phyloP scores from a whole-genome alignment of 495 filamentous ascomycete genomes.

The Daldinia loculata region DNA sequence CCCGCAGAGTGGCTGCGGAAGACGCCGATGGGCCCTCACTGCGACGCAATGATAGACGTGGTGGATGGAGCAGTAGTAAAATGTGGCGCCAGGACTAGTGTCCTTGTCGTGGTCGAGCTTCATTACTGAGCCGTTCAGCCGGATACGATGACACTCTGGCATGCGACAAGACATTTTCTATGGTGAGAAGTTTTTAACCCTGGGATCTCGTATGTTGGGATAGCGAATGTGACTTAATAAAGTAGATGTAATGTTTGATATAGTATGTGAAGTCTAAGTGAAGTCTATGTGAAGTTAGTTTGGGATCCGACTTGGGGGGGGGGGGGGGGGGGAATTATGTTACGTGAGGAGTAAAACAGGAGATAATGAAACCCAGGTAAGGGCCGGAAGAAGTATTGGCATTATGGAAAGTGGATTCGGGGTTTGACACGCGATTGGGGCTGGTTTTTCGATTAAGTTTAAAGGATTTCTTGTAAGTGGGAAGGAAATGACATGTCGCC shows the following conservation, averaged over 20 bases:
- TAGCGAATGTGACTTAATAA: slow-evolving; percentile 26
- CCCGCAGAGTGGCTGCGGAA: slow-evolving; percentile 32
- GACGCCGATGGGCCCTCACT: slow-evolving; percentile 22
- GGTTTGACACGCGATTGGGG: background rate
- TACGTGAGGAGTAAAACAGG: background rate
- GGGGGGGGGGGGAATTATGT: background rate
- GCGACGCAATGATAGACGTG: slow-evolving; percentile 33
- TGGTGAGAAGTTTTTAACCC: background rate
- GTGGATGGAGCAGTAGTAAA: slow-evolving; percentile 40
- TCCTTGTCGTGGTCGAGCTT: slow-evolving; percentile 38
- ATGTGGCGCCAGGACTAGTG: slow-evolving; percentile 23
- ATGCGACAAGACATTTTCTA: slow-evolving; percentile 31
- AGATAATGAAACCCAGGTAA: background rate
- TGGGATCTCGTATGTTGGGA: slow-evolving; percentile 10
- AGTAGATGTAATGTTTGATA: background rate
- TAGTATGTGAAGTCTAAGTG: background rate
- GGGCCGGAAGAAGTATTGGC: background rate
- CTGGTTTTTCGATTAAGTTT: slow-evolving; percentile 9
- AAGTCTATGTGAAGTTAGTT: background rate
- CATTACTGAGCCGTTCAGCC: slow-evolving; percentile 16
- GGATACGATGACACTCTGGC: slow-evolving; percentile 27
- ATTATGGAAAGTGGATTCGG: slow-evolving; percentile 8
- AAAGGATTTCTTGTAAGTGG: background rate
- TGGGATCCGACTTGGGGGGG: background rate
- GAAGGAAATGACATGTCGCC: slow-evolving; percentile 9